Base-by-base conservation (phyloP, 75 land plant species). In the Pinus taeda region DNA sequence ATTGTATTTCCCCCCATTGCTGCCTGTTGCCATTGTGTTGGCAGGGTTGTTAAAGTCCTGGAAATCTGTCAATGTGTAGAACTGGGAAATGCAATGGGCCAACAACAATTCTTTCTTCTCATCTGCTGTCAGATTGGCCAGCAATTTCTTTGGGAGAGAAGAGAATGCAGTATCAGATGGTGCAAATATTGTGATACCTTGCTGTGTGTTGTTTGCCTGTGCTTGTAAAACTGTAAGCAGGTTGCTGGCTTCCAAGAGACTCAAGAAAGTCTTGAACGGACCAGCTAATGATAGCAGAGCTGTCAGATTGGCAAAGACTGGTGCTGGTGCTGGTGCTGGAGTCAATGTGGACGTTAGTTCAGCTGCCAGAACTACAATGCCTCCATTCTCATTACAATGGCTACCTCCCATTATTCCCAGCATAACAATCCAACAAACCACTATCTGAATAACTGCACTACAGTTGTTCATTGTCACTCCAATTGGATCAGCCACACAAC, bases 151-250 rank as follows among this genome's bases (percentile, higher is more conserved):
- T 26, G 86, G 88, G 2, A 84, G 85, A 8, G 84, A 78, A 1
- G 83, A 57, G 74, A 90, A 90, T 60, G 93, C 90, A 0, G 18
- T 15, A 57, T 90, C 83, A 58, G 62, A 76, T 4, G 93, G 93
- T 22, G 84, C 93, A 75, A 88, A 91, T 70, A 91, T 62, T 18
- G 90, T 86, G 12, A 91, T 72, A 36, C 93, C 93, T 76, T 84
- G 75, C 4, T 80, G 77, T 30, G 86, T 82, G 12, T 49, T 49
- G 66, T 86, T 91, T 57, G 93, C 93, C 69, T 82, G 88, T 76
- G 80, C 73, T 79, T 88, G 90, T 55, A 91, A 81, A 39, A 87
- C 86, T 14, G 84, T 83, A 24, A 91, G 75, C 76, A 88, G 83
- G 72, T 86, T 73, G 20, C 86, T 82, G 45, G 80, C 60, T 30